Conservation (phyloP, 768 basidiomycete species). For the Amanita rimosa region DNA sequence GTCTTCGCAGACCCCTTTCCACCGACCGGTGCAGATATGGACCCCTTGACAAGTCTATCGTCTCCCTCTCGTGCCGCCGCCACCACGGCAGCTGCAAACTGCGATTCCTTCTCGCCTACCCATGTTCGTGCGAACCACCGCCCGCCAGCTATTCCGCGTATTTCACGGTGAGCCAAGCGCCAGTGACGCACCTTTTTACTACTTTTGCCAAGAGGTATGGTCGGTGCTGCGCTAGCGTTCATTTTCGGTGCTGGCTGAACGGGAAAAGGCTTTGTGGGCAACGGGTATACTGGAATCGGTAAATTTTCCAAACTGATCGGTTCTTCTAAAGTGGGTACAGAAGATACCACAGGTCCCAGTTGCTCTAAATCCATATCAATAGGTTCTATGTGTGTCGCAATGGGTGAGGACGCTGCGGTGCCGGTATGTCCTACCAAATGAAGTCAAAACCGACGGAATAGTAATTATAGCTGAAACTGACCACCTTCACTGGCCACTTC, state of each 20-base stretch:
- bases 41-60: conserved; percentile 22
- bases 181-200: conserved; percentile 56
- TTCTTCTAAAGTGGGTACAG: conserved; percentile 20
- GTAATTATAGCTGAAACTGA: neutral
- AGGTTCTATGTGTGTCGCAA: conserved; percentile 28
- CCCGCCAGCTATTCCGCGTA: conserved; percentile 74
- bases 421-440: conserved; percentile 40
- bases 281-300: conserved; percentile 63
- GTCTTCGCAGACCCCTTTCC: conserved; percentile 29
- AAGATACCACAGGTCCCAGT: conserved; percentile 20
- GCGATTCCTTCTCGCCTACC: conserved; percentile 78
- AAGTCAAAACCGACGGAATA: conserved; percentile 6
- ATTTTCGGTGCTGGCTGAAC: conserved; percentile 74
- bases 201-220: conserved; percentile 54
- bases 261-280: conserved; percentile 75
- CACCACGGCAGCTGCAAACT: conserved; percentile 33
- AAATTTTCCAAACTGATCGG: conserved; percentile 45
- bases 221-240: conserved; percentile 58
- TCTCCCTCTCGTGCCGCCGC: conserved; percentile 23
- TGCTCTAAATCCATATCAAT: conserved; percentile 41
- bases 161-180: conserved; percentile 65
- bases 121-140: conserved; percentile 73
- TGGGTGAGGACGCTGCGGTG: conserved; percentile 66
- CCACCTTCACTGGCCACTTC: conserved; percentile 55
- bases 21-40: conserved; percentile 34